These are phyloP conservation scores for Geranomyces michiganensis DNA, from an alignment of 192 early-diverging fungal species.

Conservation along the genomic window DNA sequence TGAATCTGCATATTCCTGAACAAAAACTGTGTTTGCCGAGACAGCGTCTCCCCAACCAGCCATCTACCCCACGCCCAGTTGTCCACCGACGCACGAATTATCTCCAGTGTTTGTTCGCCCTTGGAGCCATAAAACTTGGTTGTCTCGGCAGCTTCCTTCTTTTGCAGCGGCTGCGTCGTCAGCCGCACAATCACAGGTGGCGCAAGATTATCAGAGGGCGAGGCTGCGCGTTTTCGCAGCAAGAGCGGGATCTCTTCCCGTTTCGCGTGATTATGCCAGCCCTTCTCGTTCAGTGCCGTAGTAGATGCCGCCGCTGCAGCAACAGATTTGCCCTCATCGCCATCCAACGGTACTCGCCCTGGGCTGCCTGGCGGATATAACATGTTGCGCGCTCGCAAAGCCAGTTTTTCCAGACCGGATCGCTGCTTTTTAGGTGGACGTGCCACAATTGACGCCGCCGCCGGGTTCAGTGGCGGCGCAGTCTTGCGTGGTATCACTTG, in stretches of 20 bases:
- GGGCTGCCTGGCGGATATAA: conserved; percentile 20
- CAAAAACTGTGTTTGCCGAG: conserved; percentile 14
- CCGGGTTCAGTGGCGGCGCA: not conserved
- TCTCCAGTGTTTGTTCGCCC: conserved; percentile 17
- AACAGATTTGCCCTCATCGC: not conserved
- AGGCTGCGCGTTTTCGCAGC: not conserved
- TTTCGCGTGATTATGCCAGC: not conserved
- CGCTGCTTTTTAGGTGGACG: not conserved
- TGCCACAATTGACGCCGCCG: too few relatives aligned
- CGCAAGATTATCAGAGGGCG: too few relatives aligned
- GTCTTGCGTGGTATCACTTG: not conserved
- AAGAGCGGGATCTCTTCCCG: conserved; percentile 3
- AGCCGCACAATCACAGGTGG: not conserved
- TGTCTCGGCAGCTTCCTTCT: not conserved
- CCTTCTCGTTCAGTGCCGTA: not conserved
- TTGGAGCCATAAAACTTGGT: conserved; percentile 1
- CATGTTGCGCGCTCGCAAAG: not conserved
- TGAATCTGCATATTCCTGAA: conserved; percentile 23
- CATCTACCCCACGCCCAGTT: conserved; percentile 14
- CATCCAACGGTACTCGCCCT: not conserved
- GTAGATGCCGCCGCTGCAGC: not conserved
- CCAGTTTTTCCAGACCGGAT: not conserved
- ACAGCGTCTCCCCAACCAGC: conserved; percentile 23
- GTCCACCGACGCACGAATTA: not conserved
- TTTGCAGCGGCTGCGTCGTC: not conserved